Conservation (phyloP, 768 basidiomycete species). For the Lactarius hengduanensis region DNA sequence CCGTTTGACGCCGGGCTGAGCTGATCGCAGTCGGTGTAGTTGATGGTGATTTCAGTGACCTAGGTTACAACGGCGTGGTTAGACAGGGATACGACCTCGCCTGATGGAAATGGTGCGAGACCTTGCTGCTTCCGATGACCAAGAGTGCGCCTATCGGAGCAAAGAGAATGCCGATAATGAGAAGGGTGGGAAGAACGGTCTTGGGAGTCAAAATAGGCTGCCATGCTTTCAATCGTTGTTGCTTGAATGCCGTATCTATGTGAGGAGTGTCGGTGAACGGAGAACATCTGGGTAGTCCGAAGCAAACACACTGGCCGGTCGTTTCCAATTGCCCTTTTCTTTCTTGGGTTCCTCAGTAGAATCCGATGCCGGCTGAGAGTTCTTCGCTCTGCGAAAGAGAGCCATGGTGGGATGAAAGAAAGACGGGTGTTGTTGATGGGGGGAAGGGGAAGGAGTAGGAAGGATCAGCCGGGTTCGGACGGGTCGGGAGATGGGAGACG, state of each 20-base stretch:
- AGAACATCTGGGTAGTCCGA: constrained; percentile 14
- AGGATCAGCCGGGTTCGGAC: neutral
- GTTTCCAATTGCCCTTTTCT: constrained; percentile 82
- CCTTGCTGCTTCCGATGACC: constrained; percentile 81
- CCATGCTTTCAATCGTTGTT: constrained; percentile 99
- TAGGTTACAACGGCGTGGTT: constrained; percentile 34
- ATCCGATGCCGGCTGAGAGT: constrained; percentile 19
- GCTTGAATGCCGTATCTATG: constrained; percentile 96
- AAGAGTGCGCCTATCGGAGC: constrained; percentile 94
- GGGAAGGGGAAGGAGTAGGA: neutral
- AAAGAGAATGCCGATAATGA: constrained; percentile 92
- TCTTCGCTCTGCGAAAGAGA: constrained; percentile 37
- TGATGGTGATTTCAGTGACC: constrained; percentile 91
- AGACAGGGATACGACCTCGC: neutral
- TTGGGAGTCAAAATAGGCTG: constrained; percentile 98
- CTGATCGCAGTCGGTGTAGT: constrained; percentile 92
- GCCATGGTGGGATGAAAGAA: constrained; percentile 29
- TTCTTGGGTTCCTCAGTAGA: constrained; percentile 51
- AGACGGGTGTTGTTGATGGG: neutral
- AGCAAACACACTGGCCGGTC: constrained; percentile 71
- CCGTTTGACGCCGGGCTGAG: constrained; percentile 40
- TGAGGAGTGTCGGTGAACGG: constrained; percentile 29
- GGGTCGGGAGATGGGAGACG: constrained; percentile 4
- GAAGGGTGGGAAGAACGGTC: constrained; percentile 94
- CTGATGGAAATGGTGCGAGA: constrained; percentile 34